These are phyloP conservation scores for Rusavskia elegans DNA, from an alignment of 495 filamentous ascomycete genomes.

Conservation along the genomic window DNA sequence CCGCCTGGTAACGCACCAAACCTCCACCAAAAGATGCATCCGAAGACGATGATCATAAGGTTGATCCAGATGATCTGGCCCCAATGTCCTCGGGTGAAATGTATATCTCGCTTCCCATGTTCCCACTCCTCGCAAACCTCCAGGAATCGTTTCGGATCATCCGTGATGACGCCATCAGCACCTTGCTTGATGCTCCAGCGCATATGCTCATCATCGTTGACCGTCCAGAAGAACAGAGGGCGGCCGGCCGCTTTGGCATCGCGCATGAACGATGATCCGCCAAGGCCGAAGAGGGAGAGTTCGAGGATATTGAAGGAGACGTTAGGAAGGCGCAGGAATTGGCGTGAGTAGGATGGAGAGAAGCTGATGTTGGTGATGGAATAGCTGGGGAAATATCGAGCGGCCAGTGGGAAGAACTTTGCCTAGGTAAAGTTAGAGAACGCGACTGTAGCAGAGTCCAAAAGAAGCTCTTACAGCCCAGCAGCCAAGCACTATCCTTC, in stretches of 20 bases:
- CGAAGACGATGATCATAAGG: constrained; percentile 10
- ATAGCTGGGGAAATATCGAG: constrained; percentile 47
- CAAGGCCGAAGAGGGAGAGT: constrained; percentile 43
- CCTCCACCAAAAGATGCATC: constrained; percentile 9
- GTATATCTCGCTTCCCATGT: constrained; percentile 5
- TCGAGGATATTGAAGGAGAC: constrained; percentile 65
- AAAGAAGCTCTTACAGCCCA: constrained; percentile 45
- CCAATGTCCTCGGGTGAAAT: constrained; percentile 5
- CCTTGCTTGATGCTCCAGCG: constrained; percentile 43
- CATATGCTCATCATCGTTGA: constrained; percentile 63
- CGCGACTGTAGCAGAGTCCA: neutral
- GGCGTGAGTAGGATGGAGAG: constrained; percentile 48
- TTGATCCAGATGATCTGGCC: constrained; percentile 8
- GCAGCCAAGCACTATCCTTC: constrained; percentile 59
- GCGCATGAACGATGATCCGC: constrained; percentile 45
- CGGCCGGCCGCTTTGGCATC: constrained; percentile 37
- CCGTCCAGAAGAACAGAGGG: constrained; percentile 66
- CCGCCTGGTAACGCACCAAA: neutral
- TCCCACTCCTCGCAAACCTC: constrained; percentile 26
- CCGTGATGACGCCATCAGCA: constrained; percentile 43
- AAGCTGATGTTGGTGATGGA: constrained; percentile 58
- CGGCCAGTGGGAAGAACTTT: constrained; percentile 43
- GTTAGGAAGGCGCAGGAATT: constrained; percentile 44
- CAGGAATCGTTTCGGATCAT: constrained; percentile 33
- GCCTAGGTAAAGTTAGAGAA: constrained; percentile 19